Conservation (phyloP, 805 yeast genomes). For the Zygotorulaspora florentina region DNA sequence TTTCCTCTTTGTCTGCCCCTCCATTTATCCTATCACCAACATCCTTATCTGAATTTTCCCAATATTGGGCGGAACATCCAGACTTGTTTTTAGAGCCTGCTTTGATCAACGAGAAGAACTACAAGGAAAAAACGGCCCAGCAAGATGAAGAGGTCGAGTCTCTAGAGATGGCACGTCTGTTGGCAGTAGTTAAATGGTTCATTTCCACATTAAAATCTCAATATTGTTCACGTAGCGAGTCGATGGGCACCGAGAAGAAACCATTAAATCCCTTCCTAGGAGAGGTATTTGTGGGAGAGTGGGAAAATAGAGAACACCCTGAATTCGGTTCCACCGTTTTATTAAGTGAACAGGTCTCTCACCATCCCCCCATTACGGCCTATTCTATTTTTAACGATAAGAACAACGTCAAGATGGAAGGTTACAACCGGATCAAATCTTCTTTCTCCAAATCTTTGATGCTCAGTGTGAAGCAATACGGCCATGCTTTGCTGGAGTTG, state of each 20-base stretch:
- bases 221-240: constrained; percentile 87
- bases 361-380: constrained; percentile 98
- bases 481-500: constrained; percentile 76
- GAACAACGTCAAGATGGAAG: constrained; percentile 67
- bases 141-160: constrained; percentile 42
- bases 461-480: constrained; percentile 83
- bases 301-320: constrained; percentile 56
- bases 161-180: constrained; percentile 47
- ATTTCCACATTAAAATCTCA: constrained; percentile 88
- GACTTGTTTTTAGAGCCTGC: constrained; percentile 75
- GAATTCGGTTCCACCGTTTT: constrained; percentile 71
- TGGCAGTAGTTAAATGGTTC: constrained; percentile 88
- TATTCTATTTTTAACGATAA: constrained; percentile 74
- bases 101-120: constrained; percentile 32
- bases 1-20: constrained; percentile 93
- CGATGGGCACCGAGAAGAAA: constrained; percentile 93
- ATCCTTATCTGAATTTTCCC: constrained; percentile 85
- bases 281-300: constrained; percentile 86
- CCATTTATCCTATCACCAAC: constrained; percentile 92
- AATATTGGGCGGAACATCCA: constrained; percentile 94
- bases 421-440: constrained; percentile 86
- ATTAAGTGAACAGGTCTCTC: constrained; percentile 90
- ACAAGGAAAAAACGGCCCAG: constrained; percentile 15
- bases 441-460: constrained; percentile 71
- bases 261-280: constrained; percentile 96